Evolutionary conservation across 1,139 yeast genomes (phyloP), one percentile per base, ranked within the genome.

Genomic region (Zygosaccharomyces sapae): DNA sequence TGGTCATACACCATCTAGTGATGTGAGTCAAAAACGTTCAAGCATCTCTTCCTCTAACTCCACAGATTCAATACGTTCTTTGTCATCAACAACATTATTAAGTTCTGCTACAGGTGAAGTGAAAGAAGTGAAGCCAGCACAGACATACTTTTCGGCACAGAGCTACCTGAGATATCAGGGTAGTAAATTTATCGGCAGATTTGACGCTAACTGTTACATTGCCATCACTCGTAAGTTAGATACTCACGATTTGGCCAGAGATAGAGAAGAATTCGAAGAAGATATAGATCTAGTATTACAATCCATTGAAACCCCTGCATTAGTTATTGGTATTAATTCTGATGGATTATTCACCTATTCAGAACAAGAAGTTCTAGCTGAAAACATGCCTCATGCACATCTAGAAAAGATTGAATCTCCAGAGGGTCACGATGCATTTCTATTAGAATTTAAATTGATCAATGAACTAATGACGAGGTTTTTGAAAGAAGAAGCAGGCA

Each of bases 391-490:
- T 4, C 75, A 84, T 55, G 76, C 95, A 1, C 66, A 59, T 5
- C 72, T 92, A 54, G 81, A 81, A 55, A 80, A 80, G 58, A 82
- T 92, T 44, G 80, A 84, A 53, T 88, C 97, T 1, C 95, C 94
- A n/a, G 98, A 92, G 61, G 98, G 98, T 13, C 98, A 92, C 63
- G 98, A 92, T 71, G 98, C 98, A 1, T 92, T 92, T 63, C 71
- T 92, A 53, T 73, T 92, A 44, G 98, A 92, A 66, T 92, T 92
- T 67, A 85, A 81, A 45, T 80, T 82, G 47, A 88, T 92, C 50
- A 87, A 94, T 65, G 71, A 76, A 34, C 73, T 84, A 54, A 81
- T 95, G 51, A 70, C 78, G 39, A 77, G 77, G 3, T 92, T 90
- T 65, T 73, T 90, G 61, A 70, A 70, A 24, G 65, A 69, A 33